phyloP scores from a whole-genome alignment of 148 eudicot species.

The Cornus florida region DNA sequence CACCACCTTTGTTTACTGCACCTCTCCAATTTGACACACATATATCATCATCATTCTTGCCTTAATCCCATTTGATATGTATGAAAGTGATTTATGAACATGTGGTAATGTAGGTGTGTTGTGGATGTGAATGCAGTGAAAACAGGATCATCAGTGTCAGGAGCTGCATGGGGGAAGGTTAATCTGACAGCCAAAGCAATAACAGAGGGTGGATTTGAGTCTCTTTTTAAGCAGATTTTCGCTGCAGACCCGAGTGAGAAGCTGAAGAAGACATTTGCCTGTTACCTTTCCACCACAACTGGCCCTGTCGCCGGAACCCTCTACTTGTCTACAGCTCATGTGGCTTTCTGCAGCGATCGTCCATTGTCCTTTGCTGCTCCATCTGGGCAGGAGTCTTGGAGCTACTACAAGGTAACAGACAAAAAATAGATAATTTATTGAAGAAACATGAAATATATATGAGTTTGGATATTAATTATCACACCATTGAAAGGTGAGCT shows the following conservation, averaged over 20 bases:
- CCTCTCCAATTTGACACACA: too few relatives aligned
- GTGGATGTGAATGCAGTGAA: slow-evolving; percentile 42
- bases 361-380: slow-evolving; percentile 63
- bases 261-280: slow-evolving; percentile 68
- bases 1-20: too few relatives aligned
- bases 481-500: neutral
- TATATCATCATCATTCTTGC: too few relatives aligned
- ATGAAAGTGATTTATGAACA: too few relatives aligned
- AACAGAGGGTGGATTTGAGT: slow-evolving; percentile 72
- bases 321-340: slow-evolving; percentile 52
- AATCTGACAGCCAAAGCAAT: slow-evolving; percentile 69
- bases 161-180: slow-evolving; percentile 66
- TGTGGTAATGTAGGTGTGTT: too few relatives aligned
- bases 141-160: slow-evolving; percentile 61
- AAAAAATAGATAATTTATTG: too few relatives aligned
- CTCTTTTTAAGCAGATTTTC: slow-evolving; percentile 60
- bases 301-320: slow-evolving; percentile 84
- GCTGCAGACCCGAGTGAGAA: slow-evolving; percentile 53
- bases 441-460: too few relatives aligned
- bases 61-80: too few relatives aligned
- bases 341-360: slow-evolving; percentile 76
- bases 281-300: slow-evolving; percentile 73
- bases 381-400: slow-evolving; percentile 70
- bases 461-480: too few relatives aligned
- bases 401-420: slow-evolving; percentile 93